A percentile compares a stretch with the other conserved stretches of the same genome.
Conservation (phyloP, 140 eudicot species). For the Anethum foeniculum region DNA sequence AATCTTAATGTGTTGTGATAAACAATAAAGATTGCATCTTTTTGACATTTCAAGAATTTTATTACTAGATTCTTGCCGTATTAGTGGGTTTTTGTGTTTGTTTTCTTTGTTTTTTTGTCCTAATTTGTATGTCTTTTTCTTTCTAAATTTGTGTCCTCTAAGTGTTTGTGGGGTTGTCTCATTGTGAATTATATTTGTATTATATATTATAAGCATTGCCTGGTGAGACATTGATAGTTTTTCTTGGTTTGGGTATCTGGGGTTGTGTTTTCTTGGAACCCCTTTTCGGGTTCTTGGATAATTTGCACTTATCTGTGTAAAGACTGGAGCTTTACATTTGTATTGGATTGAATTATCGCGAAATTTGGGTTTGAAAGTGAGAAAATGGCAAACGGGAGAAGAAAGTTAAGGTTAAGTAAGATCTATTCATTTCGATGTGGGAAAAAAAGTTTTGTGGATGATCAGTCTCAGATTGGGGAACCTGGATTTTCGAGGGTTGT, state of each 20-base stretch:
- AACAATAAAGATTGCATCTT: slow-evolving; percentile 11
- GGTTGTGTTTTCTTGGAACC: slow-evolving; percentile 30
- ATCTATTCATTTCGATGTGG: slow-evolving; percentile 75
- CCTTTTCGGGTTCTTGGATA: slow-evolving; percentile 20
- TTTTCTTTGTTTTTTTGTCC: not conserved
- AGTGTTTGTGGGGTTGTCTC: slow-evolving; percentile 7
- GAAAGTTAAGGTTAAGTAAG: slow-evolving; percentile 65
- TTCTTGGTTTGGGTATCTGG: slow-evolving; percentile 27
- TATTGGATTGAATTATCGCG: not conserved
- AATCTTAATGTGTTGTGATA: slow-evolving; percentile 12
- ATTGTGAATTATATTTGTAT: not conserved
- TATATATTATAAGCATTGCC: slow-evolving; percentile 14
- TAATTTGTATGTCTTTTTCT: not conserved
- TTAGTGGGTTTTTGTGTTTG: not conserved
- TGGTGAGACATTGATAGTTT: slow-evolving; percentile 6
- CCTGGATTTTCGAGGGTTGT: slow-evolving; percentile 93
- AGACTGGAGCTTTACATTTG: not conserved
- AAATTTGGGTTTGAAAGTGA: not conserved
- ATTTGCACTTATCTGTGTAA: slow-evolving; percentile 14
- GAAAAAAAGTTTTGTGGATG: slow-evolving; percentile 38
- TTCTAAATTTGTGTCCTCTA: not conserved
- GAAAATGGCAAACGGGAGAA: slow-evolving; percentile 27
- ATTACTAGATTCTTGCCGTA: slow-evolving; percentile 3
- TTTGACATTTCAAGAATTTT: slow-evolving; percentile 1
- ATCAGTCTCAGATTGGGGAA: slow-evolving; percentile 79